Conservation (phyloP, 352 stramenopile species). For the Phytopythium mirpurense region DNA sequence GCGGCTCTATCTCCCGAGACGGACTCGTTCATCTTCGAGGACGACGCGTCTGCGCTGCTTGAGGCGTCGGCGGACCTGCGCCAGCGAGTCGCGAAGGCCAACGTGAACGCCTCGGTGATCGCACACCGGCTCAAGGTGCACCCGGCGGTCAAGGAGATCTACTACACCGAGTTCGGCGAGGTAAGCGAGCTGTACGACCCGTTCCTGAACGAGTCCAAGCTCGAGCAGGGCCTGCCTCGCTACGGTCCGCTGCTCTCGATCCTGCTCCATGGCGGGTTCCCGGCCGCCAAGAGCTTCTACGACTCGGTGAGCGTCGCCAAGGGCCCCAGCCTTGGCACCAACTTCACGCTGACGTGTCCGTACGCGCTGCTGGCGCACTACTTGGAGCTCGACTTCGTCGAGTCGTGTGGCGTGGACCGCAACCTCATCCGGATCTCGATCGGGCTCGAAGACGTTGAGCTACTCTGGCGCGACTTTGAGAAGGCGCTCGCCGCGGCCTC, state of each 20-base stretch:
- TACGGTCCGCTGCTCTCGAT: slow-evolving; percentile 90
- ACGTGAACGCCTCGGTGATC: slow-evolving; percentile 70
- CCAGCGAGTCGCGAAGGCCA: slow-evolving; percentile 70
- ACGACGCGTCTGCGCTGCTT: slow-evolving; percentile 49
- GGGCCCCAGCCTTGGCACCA: slow-evolving; percentile 88
- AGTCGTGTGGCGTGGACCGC: slow-evolving; percentile 87
- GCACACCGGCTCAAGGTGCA: slow-evolving; percentile 64
- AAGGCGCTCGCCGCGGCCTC: slow-evolving; percentile 20
- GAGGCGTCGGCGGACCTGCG: slow-evolving; percentile 60
- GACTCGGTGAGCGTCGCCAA: slow-evolving; percentile 83
- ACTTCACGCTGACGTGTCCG: slow-evolving; percentile 92
- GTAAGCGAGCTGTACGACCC: slow-evolving; percentile 56
- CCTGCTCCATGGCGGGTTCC: slow-evolving; percentile 65
- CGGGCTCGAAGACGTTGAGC: slow-evolving; percentile 82
- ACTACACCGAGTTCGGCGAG: slow-evolving; percentile 69
- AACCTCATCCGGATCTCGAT: slow-evolving; percentile 91
- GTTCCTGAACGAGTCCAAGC: slow-evolving; percentile 27
- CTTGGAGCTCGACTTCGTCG: slow-evolving; percentile 89
- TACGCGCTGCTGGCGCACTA: slow-evolving; percentile 94
- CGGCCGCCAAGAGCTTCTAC: slow-evolving; percentile 83
- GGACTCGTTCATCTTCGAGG: slow-evolving; percentile 60
- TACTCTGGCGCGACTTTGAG: slow-evolving; percentile 53
- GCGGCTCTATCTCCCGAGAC: slow-evolving; percentile 20
- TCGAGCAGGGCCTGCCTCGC: slow-evolving; percentile 18
- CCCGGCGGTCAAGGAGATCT: slow-evolving; percentile 79